Percentiles rank a stretch among this genome's conserved stretches.
phyloP scores from a whole-genome alignment of 148 eudicot species.

The Rhododendron ferrugineum region DNA sequence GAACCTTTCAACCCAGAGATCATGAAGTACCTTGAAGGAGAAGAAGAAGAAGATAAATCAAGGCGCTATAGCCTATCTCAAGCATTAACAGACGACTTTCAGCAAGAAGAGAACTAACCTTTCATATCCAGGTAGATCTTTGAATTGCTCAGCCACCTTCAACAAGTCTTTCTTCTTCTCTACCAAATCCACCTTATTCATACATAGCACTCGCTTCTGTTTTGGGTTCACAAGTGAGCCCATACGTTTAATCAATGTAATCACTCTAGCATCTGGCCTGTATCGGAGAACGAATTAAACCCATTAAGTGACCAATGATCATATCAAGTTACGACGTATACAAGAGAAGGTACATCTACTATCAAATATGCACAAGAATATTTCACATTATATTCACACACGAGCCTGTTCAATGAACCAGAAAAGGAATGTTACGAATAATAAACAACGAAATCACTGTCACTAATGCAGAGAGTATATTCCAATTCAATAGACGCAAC shows the following conservation, averaged over 20 bases:
- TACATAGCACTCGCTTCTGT: constrained; percentile 82
- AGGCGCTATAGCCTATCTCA: not conserved
- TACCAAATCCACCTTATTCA: constrained; percentile 93
- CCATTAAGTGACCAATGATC: not conserved
- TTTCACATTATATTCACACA: not conserved
- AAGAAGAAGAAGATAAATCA: constrained; percentile 7
- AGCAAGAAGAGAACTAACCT: constrained; percentile 1
- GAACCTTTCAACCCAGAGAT: constrained; percentile 89
- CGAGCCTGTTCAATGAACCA: constrained; percentile 38
- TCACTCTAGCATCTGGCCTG: constrained; percentile 91
- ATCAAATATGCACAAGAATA: not conserved
- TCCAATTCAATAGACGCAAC: not conserved
- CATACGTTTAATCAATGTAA: constrained; percentile 70
- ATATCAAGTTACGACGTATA: not conserved
- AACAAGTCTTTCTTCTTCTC: constrained; percentile 81
- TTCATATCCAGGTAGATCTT: constrained; percentile 35
- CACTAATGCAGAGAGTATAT: not conserved
- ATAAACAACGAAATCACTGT: not conserved
- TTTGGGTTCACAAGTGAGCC: constrained; percentile 53
- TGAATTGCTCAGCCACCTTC: constrained; percentile 72
- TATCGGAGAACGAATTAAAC: constrained; percentile 4
- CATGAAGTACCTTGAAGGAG: constrained; percentile 59
- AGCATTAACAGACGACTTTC: not conserved
- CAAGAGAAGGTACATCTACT: not conserved
- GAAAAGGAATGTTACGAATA: not conserved